Evolutionary conservation across 805 yeast genomes (phyloP).

Genomic region (Yarrowia sp.): DNA sequence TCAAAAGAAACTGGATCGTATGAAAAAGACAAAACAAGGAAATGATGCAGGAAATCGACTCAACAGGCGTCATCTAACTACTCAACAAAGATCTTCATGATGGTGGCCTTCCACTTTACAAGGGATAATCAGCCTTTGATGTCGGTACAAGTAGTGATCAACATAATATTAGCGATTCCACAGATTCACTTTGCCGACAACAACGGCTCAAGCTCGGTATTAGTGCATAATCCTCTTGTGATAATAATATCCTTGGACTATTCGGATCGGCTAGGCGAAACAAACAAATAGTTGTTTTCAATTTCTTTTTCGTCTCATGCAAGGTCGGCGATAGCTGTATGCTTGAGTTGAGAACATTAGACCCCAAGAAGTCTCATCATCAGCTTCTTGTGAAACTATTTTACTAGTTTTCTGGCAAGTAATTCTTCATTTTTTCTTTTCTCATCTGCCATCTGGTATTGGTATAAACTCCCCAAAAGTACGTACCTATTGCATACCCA

Average conservation of each 20-base stretch:
- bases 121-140: too few relatives aligned
- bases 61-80: background rate
- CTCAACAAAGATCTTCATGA: background rate
- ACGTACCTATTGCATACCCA: constrained; percentile 5
- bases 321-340: background rate
- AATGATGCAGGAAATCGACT: background rate
- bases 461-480: background rate
- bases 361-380: too few relatives aligned
- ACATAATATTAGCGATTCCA: background rate
- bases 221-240: background rate
- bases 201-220: background rate
- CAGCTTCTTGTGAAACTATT: too few relatives aligned
- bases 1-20: background rate
- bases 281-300: background rate
- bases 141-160: background rate
- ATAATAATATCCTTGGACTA: background rate
- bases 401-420: too few relatives aligned
- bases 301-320: background rate
- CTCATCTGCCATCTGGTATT: background rate
- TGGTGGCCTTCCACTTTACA: too few relatives aligned
- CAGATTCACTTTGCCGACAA: background rate
- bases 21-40: background rate
- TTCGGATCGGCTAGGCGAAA: background rate
- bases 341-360: too few relatives aligned
- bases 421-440: background rate